Evolutionary conservation across 331 rosid species (phyloP).

Genomic region (Telfairia occidentalis): DNA sequence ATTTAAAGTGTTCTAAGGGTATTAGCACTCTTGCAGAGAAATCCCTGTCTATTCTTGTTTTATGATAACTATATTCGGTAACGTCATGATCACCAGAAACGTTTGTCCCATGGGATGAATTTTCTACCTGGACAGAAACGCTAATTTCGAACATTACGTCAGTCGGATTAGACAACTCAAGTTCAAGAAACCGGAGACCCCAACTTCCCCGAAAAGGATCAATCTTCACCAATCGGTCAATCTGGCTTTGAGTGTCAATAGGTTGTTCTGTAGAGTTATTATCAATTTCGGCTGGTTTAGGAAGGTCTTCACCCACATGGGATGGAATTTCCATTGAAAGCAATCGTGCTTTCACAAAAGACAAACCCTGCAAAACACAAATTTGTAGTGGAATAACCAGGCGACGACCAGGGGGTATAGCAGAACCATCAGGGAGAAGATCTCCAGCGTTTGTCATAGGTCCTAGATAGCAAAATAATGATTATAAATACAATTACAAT

Average conservation of each 20-base stretch:
- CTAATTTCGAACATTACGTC: slow-evolving; percentile 76
- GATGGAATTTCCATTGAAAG: slow-evolving; percentile 99
- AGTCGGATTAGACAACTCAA: slow-evolving; percentile 86
- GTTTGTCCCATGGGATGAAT: slow-evolving; percentile 32
- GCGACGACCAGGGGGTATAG: slow-evolving; percentile 84
- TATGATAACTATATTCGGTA: slow-evolving; percentile 65
- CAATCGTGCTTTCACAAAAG: slow-evolving; percentile 83
- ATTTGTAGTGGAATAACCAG: slow-evolving; percentile 81
- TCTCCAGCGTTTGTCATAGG: slow-evolving; percentile 44
- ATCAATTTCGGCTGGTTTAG: slow-evolving; percentile 32
- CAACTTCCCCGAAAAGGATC: slow-evolving; percentile 96
- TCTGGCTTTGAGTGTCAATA: slow-evolving; percentile 32
- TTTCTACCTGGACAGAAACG: slow-evolving; percentile 78
- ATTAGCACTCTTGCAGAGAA: slow-evolving; percentile 93
- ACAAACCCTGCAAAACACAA: slow-evolving; percentile 87
- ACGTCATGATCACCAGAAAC: slow-evolving; percentile 38
- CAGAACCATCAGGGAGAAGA: slow-evolving; percentile 31
- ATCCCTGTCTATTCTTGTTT: slow-evolving; percentile 81
- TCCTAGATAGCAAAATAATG: slow-evolving; percentile 37
- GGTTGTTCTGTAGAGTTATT: slow-evolving; percentile 29
- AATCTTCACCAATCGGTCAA: slow-evolving; percentile 78
- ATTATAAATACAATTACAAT: slow-evolving; percentile 13
- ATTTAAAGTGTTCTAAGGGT: slow-evolving; percentile 83
- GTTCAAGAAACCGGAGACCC: slow-evolving; percentile 89
- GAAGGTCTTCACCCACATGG: slow-evolving; percentile 71